Evolutionary conservation across 257 asterid genomes (phyloP).

Genomic region (Fraxinus cuspidata): DNA sequence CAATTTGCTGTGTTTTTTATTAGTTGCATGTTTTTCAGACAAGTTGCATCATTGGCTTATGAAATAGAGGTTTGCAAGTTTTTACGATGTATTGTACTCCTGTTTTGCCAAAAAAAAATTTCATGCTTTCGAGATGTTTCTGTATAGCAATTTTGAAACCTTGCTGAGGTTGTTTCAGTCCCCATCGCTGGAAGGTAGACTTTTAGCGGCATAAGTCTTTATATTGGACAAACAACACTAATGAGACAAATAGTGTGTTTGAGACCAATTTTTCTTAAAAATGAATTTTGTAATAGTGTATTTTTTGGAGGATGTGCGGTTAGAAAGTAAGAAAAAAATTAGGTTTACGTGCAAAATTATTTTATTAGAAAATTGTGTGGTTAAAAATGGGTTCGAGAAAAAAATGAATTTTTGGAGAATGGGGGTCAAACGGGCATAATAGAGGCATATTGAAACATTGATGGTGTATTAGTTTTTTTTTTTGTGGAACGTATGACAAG

Average conservation of each 20-base stretch:
- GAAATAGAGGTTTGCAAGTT: not conserved
- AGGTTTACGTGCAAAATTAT: too few species aligned
- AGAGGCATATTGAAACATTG: not conserved
- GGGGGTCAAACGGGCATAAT: not conserved
- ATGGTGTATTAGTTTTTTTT: not conserved
- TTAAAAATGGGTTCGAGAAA: too few species aligned
- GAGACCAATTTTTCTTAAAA: too few species aligned
- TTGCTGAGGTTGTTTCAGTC: not conserved
- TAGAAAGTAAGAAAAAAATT: too few species aligned
- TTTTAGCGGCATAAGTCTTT: not conserved
- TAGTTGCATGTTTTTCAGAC: not conserved
- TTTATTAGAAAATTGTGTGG: too few species aligned
- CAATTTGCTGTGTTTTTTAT: not conserved
- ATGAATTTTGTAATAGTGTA: too few species aligned
- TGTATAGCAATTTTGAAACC: not conserved
- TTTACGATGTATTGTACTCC: not conserved
- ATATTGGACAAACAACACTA: not conserved
- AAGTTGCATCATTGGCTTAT: not conserved
- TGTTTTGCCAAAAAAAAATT: not conserved
- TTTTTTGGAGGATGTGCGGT: too few species aligned
- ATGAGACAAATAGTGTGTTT: not conserved
- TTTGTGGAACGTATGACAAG: not conserved
- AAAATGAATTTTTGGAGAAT: too few species aligned
- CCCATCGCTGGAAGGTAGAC: not conserved
- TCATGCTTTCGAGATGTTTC: not conserved